Conservation (phyloP, 1,139 yeast species). For the Diutina siamensis region DNA sequence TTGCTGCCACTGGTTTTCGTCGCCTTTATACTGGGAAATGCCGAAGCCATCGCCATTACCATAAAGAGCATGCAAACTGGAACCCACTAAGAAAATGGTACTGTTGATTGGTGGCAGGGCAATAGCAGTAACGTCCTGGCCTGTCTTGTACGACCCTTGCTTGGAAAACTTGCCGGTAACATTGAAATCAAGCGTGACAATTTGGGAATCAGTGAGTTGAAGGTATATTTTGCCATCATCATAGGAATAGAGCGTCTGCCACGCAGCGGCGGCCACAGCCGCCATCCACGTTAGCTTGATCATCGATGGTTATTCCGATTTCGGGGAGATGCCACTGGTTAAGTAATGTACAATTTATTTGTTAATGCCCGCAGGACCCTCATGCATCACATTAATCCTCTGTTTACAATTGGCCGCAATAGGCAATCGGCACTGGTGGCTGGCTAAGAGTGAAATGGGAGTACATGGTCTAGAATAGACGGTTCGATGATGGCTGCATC, state of each 20-base stretch:
- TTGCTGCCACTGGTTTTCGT: conserved; percentile 16
- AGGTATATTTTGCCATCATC: conserved; percentile 24
- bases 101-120: conserved; percentile 22
- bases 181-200: conserved; percentile 24
- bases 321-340: too few species aligned
- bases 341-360: too few species aligned
- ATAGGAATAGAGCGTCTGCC: conserved; percentile 29
- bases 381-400: background rate
- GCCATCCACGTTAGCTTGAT: background rate
- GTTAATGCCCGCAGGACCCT: background rate
- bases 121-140: conserved; percentile 8
- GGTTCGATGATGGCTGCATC: too few species aligned
- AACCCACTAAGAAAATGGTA: conserved; percentile 21
- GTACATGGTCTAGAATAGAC: too few species aligned
- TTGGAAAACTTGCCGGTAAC: conserved; percentile 16
- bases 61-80: conserved; percentile 21
- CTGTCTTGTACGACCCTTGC: conserved; percentile 8
- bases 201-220: conserved; percentile 26
- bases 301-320: too few species aligned
- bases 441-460: too few species aligned
- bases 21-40: conserved; percentile 16
- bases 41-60: conserved; percentile 18
- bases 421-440: background rate
- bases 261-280: conserved; percentile 10
- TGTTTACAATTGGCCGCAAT: background rate